These are phyloP conservation scores for Pisolithus microcarpus DNA, from an alignment of 768 basidiomycete species.

Conservation along the genomic window DNA sequence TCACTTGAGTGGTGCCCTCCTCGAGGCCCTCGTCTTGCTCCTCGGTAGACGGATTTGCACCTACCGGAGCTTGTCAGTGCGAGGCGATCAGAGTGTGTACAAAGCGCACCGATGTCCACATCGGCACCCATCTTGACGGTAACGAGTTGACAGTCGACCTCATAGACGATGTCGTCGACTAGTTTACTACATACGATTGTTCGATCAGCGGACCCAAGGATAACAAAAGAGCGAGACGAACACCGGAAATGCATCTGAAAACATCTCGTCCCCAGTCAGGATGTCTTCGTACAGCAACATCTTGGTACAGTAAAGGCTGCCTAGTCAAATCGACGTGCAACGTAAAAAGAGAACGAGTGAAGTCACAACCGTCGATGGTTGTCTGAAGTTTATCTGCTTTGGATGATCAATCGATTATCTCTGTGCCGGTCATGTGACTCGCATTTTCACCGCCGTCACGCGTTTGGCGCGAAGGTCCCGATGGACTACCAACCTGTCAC, in stretches of 20 bases:
- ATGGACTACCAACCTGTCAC: conserved; percentile 83
- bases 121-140: conserved; percentile 67
- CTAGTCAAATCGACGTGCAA: not conserved
- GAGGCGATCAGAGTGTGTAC: not conserved
- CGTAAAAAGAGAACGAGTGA: conserved; percentile 1
- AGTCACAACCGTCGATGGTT: not conserved
- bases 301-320: conserved; percentile 11
- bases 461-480: conserved; percentile 15
- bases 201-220: conserved; percentile 6
- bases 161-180: conserved; percentile 73
- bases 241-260: conserved; percentile 90
- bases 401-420: not conserved
- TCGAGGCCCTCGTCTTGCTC: conserved; percentile 77
- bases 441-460: conserved; percentile 7
- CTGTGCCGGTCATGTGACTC: conserved; percentile 2
- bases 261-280: conserved; percentile 81
- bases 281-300: conserved; percentile 77
- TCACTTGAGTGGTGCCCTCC: conserved; percentile 68
- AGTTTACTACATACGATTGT: conserved; percentile 47
- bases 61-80: conserved; percentile 32
- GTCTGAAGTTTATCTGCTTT: not conserved
- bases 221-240: conserved; percentile 31
- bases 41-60: conserved; percentile 90
- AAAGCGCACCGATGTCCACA: conserved; percentile 74
- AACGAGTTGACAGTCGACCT: conserved; percentile 77